Conservation (phyloP, 352 stramenopile genomes). For the Globisporangium recalcitrans region DNA sequence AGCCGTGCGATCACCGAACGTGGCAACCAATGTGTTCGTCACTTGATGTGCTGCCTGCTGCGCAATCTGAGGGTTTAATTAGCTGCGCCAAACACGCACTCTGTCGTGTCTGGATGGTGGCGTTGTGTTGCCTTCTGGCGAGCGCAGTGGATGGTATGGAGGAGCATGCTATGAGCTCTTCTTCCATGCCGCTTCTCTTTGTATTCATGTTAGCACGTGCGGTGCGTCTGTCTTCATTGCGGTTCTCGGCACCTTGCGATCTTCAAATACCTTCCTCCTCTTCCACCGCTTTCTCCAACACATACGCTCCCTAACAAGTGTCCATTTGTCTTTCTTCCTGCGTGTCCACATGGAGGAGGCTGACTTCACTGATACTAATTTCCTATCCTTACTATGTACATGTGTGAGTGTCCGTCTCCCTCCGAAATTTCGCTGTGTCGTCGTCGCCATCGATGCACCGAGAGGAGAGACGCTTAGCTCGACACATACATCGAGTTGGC, state of each 20-base stretch:
- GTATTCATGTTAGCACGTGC: too few relatives aligned
- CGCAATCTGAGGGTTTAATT: too few relatives aligned
- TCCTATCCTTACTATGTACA: background rate
- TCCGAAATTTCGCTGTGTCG: background rate
- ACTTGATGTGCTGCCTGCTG: too few relatives aligned
- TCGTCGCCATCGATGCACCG: background rate
- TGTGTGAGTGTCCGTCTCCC: background rate
- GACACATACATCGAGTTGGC: slow-evolving; percentile 53
- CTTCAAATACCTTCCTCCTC: background rate
- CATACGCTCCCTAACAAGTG: background rate
- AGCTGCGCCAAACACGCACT: too few relatives aligned
- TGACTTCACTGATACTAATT: background rate
- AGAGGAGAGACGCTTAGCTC: slow-evolving; percentile 7
- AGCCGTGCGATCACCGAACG: too few relatives aligned
- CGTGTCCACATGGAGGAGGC: background rate
- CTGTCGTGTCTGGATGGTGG: too few relatives aligned
- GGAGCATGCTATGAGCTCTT: too few relatives aligned
- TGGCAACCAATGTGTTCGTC: too few relatives aligned
- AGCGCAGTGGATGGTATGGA: too few relatives aligned
- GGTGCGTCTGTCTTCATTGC: too few relatives aligned
- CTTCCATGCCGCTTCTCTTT: too few relatives aligned
- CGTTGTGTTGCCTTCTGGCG: background rate
- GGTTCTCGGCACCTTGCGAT: too few relatives aligned
- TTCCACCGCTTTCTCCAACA: background rate
- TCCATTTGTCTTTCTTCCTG: background rate